A percentile compares a stretch with the other conserved stretches of the same genome.
These are phyloP conservation scores for Citrullus amarus DNA, from an alignment of 306 rosid genomes.

Conservation along the genomic window DNA sequence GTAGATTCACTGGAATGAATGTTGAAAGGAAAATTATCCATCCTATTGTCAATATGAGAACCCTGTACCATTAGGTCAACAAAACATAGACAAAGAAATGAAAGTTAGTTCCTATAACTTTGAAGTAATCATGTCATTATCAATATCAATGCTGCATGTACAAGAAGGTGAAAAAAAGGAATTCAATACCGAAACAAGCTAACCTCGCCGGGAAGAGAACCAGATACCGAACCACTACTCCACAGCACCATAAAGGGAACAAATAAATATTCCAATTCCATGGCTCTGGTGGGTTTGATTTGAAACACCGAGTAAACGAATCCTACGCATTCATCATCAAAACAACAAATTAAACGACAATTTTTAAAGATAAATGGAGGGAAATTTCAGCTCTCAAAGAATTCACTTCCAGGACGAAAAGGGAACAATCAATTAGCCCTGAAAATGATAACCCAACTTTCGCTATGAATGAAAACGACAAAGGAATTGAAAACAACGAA, in stretches of 20 bases:
- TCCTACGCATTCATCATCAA: slow-evolving; percentile 34
- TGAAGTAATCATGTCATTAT: background rate
- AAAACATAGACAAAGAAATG: background rate
- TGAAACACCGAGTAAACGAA: slow-evolving; percentile 91
- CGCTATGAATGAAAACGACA: background rate
- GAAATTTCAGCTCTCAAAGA: background rate
- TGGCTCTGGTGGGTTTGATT: slow-evolving; percentile 91
- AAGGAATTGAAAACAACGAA: background rate
- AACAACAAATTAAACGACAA: background rate
- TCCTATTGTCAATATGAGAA: slow-evolving; percentile 64
- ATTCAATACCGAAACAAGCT: slow-evolving; percentile 1
- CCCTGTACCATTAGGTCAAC: slow-evolving; percentile 44
- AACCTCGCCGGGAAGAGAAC: slow-evolving; percentile 74
- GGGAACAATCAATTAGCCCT: background rate
- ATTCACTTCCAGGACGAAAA: background rate
- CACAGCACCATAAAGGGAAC: slow-evolving; percentile 96
- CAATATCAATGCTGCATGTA: slow-evolving; percentile 3
- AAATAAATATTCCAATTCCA: slow-evolving; percentile 95
- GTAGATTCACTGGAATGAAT: slow-evolving; percentile 66
- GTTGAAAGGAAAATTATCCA: slow-evolving; percentile 90
- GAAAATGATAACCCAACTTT: background rate
- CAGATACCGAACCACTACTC: slow-evolving; percentile 74
- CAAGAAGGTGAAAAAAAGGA: no score
- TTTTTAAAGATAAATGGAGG: background rate
- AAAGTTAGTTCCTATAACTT: background rate